Base-by-base conservation (phyloP, 768 basidiomycete species). In the Lentinula boryana region DNA sequence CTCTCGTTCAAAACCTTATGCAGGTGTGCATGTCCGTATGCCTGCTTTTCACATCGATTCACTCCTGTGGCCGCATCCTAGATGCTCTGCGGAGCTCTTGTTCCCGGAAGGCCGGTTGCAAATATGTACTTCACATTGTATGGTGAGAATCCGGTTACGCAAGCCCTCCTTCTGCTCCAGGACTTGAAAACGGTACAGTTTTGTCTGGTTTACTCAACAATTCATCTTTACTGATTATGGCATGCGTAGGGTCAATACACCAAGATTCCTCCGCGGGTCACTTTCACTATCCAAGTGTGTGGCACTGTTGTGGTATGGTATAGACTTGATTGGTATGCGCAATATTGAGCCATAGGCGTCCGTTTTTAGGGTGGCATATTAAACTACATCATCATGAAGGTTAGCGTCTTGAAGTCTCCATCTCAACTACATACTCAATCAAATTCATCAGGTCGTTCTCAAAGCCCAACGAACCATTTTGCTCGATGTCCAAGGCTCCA, bases 211-310 rank as follows among this genome's bases (percentile, higher is more conserved):
- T n/a, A 27, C 7, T 46, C 6, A 12, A 16, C 33, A 16, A 36
- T 4, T 56, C 21, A 46, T 8, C 50, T 21, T 7, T 21, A 16
- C 18, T 31, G 10, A 18, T 27, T 12, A 31, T 41, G 35, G 31
- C 18, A 9, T 41, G 62, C 60, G 66, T 62, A 65, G 18, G 75
- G 70, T 44, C 76, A 77, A 63, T 72, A 78, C 65, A 75, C 78
- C 15, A 86, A 86, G 70, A 75, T 86, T 18, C 82, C 85, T 12
- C 85, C 85, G 5, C 76, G 81, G n/a, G 76, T 76, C 46, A 80
- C 84, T 4, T 86, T 87, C 65, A 68, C 71, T 13, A 79, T 82
- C 4, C 85, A 87, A 66, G 69, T 72, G 18, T 65, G 79, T 48
- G 85, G 86, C 3, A 79, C 84, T 13, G 69, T 86, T 38, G 72